phyloP scores from a whole-genome alignment of 371 early-diverging fungal species.

The Batrachochytrium dendrobatidis region DNA sequence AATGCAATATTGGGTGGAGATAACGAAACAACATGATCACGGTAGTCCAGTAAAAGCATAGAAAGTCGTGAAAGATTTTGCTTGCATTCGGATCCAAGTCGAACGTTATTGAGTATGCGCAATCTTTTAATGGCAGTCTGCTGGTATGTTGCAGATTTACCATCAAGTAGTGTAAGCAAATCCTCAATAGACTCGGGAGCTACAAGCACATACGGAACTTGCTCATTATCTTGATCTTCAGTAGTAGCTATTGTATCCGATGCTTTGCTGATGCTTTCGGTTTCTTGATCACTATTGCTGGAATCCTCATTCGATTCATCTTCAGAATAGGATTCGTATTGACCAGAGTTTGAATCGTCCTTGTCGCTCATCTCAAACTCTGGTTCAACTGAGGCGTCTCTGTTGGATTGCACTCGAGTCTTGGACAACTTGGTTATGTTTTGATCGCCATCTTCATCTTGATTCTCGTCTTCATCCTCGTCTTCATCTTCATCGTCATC shows the following conservation, averaged over 20 bases:
- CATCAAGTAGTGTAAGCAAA: slow-evolving; percentile 52
- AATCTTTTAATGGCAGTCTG: slow-evolving; percentile 67
- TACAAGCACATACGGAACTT: slow-evolving; percentile 76
- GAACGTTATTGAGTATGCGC: slow-evolving; percentile 71
- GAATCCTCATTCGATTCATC: slow-evolving; percentile 40
- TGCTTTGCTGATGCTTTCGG: slow-evolving; percentile 32
- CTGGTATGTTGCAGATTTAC: slow-evolving; percentile 53
- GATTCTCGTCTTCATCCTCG: slow-evolving; percentile 37
- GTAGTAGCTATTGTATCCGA: slow-evolving; percentile 21
- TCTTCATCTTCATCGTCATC: slow-evolving; percentile 28
- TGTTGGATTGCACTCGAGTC: not conserved
- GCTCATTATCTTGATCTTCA: slow-evolving; percentile 24
- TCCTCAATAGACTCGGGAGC: slow-evolving; percentile 65
- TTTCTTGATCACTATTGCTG: slow-evolving; percentile 24
- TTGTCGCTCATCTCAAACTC: slow-evolving; percentile 35
- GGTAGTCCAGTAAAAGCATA: slow-evolving; percentile 58
- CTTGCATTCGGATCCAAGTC: slow-evolving; percentile 69
- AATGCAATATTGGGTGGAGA: slow-evolving; percentile 30
- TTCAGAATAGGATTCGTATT: slow-evolving; percentile 24
- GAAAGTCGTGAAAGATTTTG: slow-evolving; percentile 38
- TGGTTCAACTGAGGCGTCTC: slow-evolving; percentile 5
- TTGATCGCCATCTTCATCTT: slow-evolving; percentile 31
- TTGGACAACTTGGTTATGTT: slow-evolving; percentile 18
- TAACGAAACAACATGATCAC: slow-evolving; percentile 44
- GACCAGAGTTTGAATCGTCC: slow-evolving; percentile 14